Conservation (phyloP, 2,329 filamentous ascomycete genomes). For the Septoria petroselini region DNA sequence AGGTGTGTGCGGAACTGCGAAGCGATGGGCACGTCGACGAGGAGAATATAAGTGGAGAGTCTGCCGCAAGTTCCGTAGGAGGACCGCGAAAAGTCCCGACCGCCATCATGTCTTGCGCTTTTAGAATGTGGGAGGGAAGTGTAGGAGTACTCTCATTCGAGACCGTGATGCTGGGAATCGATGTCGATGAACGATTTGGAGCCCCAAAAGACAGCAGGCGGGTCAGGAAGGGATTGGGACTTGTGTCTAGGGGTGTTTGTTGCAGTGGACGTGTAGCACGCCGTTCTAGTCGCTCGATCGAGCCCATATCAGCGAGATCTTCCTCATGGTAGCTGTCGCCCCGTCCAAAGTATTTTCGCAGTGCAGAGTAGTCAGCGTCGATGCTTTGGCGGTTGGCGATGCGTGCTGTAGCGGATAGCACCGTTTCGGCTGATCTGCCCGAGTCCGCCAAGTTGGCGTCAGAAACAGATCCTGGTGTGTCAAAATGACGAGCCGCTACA, state of each 20-base stretch:
- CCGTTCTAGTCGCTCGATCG: neutral
- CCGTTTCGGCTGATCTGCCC: too few relatives aligned
- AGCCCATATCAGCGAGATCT: constrained; percentile 4
- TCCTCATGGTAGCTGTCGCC: neutral
- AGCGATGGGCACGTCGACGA: constrained; percentile 16
- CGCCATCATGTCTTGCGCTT: constrained; percentile 13
- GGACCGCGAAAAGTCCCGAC: neutral
- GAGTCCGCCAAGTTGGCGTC: neutral
- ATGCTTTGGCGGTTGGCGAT: constrained; percentile 16
- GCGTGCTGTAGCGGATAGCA: constrained; percentile 29
- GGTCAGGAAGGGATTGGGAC: neutral
- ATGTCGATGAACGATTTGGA: neutral
- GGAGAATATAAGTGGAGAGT: constrained; percentile 19
- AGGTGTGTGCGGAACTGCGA: neutral
- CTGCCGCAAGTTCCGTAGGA: neutral
- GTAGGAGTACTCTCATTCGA: constrained; percentile 4
- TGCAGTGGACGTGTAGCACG: constrained; percentile 6
- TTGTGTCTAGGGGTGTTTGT: constrained; percentile 7
- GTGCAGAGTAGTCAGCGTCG: constrained; percentile 12
- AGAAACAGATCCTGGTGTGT: neutral
- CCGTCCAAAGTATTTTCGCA: constrained; percentile 13
- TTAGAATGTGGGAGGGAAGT: constrained; percentile 21
- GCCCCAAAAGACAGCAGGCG: too few relatives aligned
- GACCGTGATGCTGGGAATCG: neutral
- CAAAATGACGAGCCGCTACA: constrained; percentile 3